Percentiles rank a stretch among this genome's conserved stretches.
phyloP scores from a whole-genome alignment of 345 rosid species.

The Gossypium mustelinum region DNA sequence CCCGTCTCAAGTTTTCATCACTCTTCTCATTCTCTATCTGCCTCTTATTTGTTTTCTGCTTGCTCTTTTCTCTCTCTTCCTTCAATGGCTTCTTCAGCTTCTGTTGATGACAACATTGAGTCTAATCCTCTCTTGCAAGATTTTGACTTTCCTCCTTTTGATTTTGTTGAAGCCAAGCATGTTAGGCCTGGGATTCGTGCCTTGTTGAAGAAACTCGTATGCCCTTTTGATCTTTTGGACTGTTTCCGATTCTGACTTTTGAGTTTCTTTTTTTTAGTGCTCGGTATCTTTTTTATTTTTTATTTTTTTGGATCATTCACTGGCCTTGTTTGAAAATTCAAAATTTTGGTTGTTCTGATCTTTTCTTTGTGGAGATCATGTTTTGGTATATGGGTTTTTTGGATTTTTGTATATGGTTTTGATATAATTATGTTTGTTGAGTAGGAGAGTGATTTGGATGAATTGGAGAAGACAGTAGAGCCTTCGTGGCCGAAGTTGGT shows the following conservation, averaged over 20 bases:
- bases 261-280: background rate
- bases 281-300: background rate
- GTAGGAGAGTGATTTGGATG: constrained; percentile 72
- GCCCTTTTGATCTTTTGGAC: constrained; percentile 5
- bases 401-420: constrained; percentile 14
- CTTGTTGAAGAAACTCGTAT: constrained; percentile 59
- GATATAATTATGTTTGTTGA: background rate
- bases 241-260: constrained; percentile 6
- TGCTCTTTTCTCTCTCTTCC: constrained; percentile 21
- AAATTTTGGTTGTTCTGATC: background rate
- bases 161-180: constrained; percentile 57
- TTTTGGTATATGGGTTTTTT: constrained; percentile 4
- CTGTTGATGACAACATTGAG: constrained; percentile 23
- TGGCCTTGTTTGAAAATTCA: background rate
- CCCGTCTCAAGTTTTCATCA: constrained; percentile 18
- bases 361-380: background rate
- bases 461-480: constrained; percentile 61
- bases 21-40: constrained; percentile 22
- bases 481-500: constrained; percentile 87
- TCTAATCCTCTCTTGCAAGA: constrained; percentile 67
- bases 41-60: constrained; percentile 15
- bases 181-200: constrained; percentile 75
- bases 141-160: constrained; percentile 74
- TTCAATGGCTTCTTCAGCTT: constrained; percentile 30
- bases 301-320: background rate